Evolutionary conservation across 192 early-diverging fungal species (phyloP).

Genomic region (Rhizophlyctis rosea): DNA sequence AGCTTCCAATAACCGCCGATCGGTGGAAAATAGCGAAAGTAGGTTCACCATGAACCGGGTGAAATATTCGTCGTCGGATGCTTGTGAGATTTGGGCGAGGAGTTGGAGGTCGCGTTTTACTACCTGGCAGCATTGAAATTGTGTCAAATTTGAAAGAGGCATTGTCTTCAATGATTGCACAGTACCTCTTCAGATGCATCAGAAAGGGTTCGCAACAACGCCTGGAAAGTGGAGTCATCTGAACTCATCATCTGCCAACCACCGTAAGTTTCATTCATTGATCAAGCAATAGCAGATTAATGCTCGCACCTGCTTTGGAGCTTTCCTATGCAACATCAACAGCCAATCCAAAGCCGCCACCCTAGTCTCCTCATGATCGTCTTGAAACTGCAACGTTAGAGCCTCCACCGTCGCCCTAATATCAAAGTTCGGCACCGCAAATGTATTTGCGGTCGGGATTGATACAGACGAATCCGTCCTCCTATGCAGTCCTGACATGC

Average conservation of each 20-base stretch:
- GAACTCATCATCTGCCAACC: conserved; percentile 72
- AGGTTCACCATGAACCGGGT: conserved; percentile 85
- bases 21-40: conserved; percentile 84
- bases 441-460: too few species aligned
- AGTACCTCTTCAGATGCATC: conserved; percentile 85
- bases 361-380: conserved; percentile 91
- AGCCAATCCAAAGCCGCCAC: conserved; percentile 94
- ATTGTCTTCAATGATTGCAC: background rate
- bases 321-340: conserved; percentile 92
- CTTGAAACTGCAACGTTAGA: conserved; percentile 71
- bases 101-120: conserved; percentile 89
- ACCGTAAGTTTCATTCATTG: background rate
- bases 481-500: too few species aligned
- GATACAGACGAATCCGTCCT: too few species aligned
- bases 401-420: conserved; percentile 76
- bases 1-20: conserved; percentile 82
- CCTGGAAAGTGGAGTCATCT: conserved; percentile 83
- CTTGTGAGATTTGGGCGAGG: conserved; percentile 89
- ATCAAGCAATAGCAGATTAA: conserved; percentile 23
- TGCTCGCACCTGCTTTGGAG: conserved; percentile 65
- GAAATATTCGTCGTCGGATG: conserved; percentile 84
- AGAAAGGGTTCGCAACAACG: conserved; percentile 85
- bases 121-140: conserved; percentile 54
- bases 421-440: too few species aligned
- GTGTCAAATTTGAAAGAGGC: conserved; percentile 4